Conservation (phyloP, 371 early-diverging fungal genomes). For the Apophysomyces variabilis region DNA sequence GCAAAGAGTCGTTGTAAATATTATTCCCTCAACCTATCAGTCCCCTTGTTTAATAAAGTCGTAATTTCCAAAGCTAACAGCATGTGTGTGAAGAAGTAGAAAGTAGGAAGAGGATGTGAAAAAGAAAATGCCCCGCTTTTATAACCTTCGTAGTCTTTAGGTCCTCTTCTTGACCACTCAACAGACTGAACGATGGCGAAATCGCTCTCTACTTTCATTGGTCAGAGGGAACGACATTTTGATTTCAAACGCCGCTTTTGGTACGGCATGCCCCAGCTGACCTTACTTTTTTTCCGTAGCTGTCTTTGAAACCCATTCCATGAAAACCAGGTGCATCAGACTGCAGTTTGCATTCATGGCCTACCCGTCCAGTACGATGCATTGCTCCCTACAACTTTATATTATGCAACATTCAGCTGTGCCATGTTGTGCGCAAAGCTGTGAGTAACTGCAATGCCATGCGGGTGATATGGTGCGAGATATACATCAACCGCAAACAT, state of each 20-base stretch:
- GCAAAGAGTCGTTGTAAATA: slow-evolving; percentile 14
- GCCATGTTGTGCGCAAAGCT: no score
- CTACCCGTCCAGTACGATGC: no score
- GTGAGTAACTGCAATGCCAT: no score
- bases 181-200: slow-evolving; percentile 27
- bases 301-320: no score
- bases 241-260: neutral
- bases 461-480: no score
- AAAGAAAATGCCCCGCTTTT: neutral
- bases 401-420: no score
- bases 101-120: neutral
- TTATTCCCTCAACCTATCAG: neutral
- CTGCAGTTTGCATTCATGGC: no score
- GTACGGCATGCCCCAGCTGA: no score
- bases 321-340: no score
- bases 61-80: neutral
- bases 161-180: slow-evolving; percentile 23
- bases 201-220: slow-evolving; percentile 27
- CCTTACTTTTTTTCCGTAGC: no score
- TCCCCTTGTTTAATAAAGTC: slow-evolving; percentile 1
- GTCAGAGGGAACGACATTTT: slow-evolving; percentile 1
- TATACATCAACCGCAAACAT: no score
- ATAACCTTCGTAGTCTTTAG: neutral
- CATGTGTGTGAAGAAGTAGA: slow-evolving; percentile 4
- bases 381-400: no score